phyloP scores from a whole-genome alignment of 352 stramenopile species.

The Phytophthora quininea region DNA sequence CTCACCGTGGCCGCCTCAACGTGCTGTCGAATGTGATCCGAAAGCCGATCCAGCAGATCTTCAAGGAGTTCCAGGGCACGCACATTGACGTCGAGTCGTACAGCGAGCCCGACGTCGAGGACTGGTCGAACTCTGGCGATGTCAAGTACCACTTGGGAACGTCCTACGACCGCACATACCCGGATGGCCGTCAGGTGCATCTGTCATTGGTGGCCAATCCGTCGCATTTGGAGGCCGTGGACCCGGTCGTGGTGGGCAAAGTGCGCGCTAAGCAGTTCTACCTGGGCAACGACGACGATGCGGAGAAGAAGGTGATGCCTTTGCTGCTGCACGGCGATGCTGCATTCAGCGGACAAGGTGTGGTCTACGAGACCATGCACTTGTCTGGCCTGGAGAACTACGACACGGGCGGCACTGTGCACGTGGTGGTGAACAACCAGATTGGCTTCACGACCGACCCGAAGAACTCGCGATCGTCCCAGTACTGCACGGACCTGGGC shows the following conservation, averaged over 20 bases:
- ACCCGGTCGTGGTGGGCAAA: constrained; percentile 97
- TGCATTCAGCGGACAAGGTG: constrained; percentile 89
- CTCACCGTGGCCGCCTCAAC: constrained; percentile 97
- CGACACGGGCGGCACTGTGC: constrained; percentile 97
- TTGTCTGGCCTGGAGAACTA: constrained; percentile 94
- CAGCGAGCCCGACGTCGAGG: constrained; percentile 74
- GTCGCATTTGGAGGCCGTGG: constrained; percentile 99
- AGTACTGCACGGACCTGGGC: constrained; percentile 98
- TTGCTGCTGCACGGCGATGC: constrained; percentile 99
- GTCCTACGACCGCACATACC: constrained; percentile 69
- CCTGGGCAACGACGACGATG: constrained; percentile 78
- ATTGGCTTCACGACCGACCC: constrained; percentile 98
- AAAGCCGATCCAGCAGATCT: constrained; percentile 96
- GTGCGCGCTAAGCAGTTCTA: constrained; percentile 92
- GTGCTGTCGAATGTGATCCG: constrained; percentile 98
- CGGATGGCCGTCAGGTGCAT: constrained; percentile 65
- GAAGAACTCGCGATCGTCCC: constrained; percentile 95
- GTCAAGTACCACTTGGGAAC: constrained; percentile 90
- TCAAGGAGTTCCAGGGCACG: constrained; percentile 78
- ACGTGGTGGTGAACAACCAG: constrained; percentile 99
- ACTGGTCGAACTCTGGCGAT: constrained; percentile 88
- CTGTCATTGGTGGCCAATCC: constrained; percentile 96
- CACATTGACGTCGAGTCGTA: constrained; percentile 89
- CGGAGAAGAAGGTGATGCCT: constrained; percentile 92
- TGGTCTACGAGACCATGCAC: constrained; percentile 78